Base-by-base conservation (phyloP, 2,329 filamentous ascomycete genomes). In the Sporothrix sp. region DNA sequence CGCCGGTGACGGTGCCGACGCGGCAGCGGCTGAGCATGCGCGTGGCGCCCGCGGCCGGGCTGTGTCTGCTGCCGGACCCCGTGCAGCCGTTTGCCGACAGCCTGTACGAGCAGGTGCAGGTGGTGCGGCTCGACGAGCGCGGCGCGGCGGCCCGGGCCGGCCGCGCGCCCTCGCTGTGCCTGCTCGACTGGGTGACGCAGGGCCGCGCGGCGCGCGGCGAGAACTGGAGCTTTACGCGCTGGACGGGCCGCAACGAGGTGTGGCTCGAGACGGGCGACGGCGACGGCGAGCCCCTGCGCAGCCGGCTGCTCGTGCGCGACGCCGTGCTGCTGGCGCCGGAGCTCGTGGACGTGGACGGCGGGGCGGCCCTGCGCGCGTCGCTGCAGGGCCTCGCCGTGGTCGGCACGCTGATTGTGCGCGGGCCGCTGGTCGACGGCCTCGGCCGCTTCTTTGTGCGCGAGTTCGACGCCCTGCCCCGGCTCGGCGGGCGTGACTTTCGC, bases 141-240 rank as follows among this genome's bases (percentile, higher is more conserved):
- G 66, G 62, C 6, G 78, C 73, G 5, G 58, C 27, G 4, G 37
- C 20, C 11, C 11, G 4, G 25, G 18, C 20, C 16, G 2, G 16
- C 4, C 7, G n/a, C 1, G 36, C 18, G 3, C 37, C 56, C 2
- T 81, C 84, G 36, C 68, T 97, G 13, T 94, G 89, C 62, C 75
- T 95, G 2, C 71, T 95, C 40, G 93, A 98, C 66, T 98, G 93
- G 93, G 89, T 97, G 7, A 94, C 83, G 2, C 86, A 91, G 61
- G 93, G 93, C 7, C 80, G 93, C 16, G 79, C 75, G 4, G 90
- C 93, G 4, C 79, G 86, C 42, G 90, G 89, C 21, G 93, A 98
- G 68, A 76, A 87, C 56, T 98, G 93, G 93, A 83, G 82, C 58
- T 82, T 96, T 54, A 71, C 76, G 51, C 76, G 75, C 55, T 97